These are phyloP conservation scores for Papiliotrema laurentii DNA, from an alignment of 1,284 basidiomycete species.

Conservation along the genomic window DNA sequence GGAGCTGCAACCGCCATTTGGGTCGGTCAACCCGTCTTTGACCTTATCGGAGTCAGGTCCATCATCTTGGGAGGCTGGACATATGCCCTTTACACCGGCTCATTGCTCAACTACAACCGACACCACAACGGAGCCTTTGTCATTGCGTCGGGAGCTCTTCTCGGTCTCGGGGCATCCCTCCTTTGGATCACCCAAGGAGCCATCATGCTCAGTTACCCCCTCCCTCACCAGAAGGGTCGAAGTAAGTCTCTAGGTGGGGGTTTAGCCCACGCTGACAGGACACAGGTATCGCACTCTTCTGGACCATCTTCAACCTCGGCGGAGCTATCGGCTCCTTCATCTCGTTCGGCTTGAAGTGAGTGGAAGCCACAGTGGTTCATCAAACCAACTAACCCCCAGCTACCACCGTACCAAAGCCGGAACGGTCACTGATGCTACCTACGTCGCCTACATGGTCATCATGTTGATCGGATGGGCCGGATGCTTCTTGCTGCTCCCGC, in stretches of 20 bases:
- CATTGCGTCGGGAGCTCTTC: constrained; percentile 68
- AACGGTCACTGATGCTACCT: too few species aligned
- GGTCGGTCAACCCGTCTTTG: constrained; percentile 10
- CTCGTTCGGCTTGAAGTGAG: constrained; percentile 52
- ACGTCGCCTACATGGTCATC: constrained; percentile 6
- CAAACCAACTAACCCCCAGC: too few species aligned
- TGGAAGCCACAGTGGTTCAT: too few species aligned
- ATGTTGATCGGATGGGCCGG: constrained; percentile 6
- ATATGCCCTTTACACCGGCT: constrained; percentile 11
- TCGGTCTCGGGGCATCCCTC: constrained; percentile 75
- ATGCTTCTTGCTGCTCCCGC: constrained; percentile 1
- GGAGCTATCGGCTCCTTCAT: constrained; percentile 65
- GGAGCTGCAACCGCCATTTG: constrained; percentile 5
- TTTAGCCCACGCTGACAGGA: constrained; percentile 40
- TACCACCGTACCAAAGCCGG: too few species aligned
- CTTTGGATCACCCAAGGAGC: constrained; percentile 58
- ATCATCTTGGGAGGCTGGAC: constrained; percentile 7
- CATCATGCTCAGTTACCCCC: constrained; percentile 8
- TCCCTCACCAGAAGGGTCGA: not conserved
- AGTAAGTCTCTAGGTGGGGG: not conserved
- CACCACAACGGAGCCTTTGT: constrained; percentile 59
- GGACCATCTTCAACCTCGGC: constrained; percentile 69
- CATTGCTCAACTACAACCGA: constrained; percentile 53
- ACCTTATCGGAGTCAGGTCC: constrained; percentile 10
- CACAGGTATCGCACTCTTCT: constrained; percentile 67